phyloP scores from a whole-genome alignment of 306 rosid species.

The Acacia melanoxylon region DNA sequence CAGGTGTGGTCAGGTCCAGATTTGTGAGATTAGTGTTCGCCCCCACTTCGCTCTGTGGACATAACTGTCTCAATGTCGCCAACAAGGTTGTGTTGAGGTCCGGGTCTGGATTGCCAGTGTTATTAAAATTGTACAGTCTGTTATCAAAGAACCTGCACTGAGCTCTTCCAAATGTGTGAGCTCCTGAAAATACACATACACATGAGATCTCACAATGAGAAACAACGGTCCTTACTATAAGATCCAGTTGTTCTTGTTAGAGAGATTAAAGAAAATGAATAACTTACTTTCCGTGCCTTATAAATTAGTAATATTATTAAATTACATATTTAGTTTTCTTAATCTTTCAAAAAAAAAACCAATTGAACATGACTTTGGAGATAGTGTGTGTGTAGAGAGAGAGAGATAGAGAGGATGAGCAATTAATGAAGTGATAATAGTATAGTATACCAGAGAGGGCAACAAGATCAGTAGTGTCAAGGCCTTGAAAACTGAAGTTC shows the following conservation, averaged over 20 bases:
- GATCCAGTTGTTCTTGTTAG: too few relatives aligned
- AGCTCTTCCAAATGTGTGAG: slow-evolving; percentile 30
- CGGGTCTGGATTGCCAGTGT: neutral
- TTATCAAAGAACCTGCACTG: neutral
- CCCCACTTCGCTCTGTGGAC: neutral
- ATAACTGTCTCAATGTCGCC: neutral
- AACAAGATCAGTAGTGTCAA: slow-evolving; percentile 41
- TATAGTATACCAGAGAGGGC: slow-evolving; percentile 39
- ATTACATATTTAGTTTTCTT: too few relatives aligned
- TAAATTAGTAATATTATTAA: too few relatives aligned
- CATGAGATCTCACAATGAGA: too few relatives aligned
- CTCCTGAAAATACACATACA: neutral
- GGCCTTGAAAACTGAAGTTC: slow-evolving; percentile 18
- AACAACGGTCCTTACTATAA: too few relatives aligned
- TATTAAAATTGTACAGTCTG: neutral
- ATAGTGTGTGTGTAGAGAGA: too few relatives aligned
- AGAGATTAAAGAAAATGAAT: too few relatives aligned
- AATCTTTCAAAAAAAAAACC: too few relatives aligned
- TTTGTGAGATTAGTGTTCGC: neutral
- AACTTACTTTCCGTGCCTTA: too few relatives aligned
- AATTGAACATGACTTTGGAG: too few relatives aligned
- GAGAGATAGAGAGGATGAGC: too few relatives aligned
- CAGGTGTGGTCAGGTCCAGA: slow-evolving; percentile 5
- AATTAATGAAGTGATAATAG: too few relatives aligned
- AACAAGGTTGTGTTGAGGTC: neutral